A percentile compares a stretch with the other conserved stretches of the same genome.
Evolutionary conservation across 176 grass and related monocot genomes (phyloP).

Genomic region (Poa annua): DNA sequence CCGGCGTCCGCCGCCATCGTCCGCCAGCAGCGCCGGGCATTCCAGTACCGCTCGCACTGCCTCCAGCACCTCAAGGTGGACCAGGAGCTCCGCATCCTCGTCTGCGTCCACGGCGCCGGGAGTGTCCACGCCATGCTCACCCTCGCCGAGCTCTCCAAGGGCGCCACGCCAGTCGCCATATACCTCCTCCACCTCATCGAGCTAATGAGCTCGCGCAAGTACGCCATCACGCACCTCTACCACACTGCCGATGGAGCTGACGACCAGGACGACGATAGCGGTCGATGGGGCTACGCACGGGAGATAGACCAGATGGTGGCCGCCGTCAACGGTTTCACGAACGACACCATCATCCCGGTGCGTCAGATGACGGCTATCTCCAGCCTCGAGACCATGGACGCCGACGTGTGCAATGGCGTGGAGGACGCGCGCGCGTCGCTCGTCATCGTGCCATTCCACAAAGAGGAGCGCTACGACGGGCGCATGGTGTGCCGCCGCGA

Average conservation of each 20-base stretch:
- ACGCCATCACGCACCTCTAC: conserved; percentile 60
- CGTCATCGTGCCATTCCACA: conserved; percentile 66
- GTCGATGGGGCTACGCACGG: conserved; percentile 49
- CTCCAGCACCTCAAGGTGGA: conserved; percentile 54
- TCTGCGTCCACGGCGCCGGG: conserved; percentile 54
- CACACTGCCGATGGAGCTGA: background rate
- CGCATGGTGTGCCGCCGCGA: conserved; percentile 61
- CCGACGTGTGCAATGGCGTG: conserved; percentile 59
- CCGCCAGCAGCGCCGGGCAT: conserved; percentile 47
- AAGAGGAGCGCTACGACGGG: conserved; percentile 70
- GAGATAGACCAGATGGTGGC: conserved; percentile 53
- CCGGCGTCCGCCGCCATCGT: conserved; percentile 66
- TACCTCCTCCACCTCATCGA: conserved; percentile 71
- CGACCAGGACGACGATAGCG: conserved; percentile 8
- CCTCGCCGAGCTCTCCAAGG: conserved; percentile 46
- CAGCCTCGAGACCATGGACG: conserved; percentile 56
- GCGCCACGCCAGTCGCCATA: conserved; percentile 35
- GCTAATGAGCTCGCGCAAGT: conserved; percentile 56
- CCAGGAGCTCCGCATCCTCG: conserved; percentile 62
- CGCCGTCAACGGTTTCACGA: conserved; percentile 44
- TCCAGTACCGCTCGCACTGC: conserved; percentile 47
- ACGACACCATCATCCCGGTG: conserved; percentile 34
- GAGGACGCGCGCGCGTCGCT: conserved; percentile 66
- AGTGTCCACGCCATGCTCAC: conserved; percentile 50
- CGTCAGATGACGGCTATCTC: conserved; percentile 60